Conservation (phyloP, 805 yeast species). For the Candida jianshihensis region DNA sequence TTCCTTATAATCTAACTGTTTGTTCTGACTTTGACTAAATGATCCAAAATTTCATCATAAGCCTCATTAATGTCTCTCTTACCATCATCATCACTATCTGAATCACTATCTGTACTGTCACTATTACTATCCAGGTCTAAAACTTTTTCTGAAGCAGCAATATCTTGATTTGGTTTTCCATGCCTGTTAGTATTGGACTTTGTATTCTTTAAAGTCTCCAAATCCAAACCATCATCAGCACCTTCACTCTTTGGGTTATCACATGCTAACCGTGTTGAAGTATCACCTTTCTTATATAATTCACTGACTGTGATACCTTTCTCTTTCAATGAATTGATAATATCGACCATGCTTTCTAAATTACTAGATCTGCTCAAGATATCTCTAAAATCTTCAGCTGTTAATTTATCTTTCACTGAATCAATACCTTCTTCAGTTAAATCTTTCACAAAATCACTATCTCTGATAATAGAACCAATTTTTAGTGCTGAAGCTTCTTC, state of each 20-base stretch:
- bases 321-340: slow-evolving; percentile 31
- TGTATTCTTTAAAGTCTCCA: slow-evolving; percentile 17
- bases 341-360: slow-evolving; percentile 29
- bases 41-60: slow-evolving; percentile 35
- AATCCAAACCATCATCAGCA: slow-evolving; percentile 4
- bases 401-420: slow-evolving; percentile 16
- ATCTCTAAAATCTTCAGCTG: slow-evolving; percentile 31
- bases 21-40: slow-evolving; percentile 28
- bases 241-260: neutral
- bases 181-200: slow-evolving; percentile 6
- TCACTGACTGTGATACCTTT: slow-evolving; percentile 34
- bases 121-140: slow-evolving; percentile 1
- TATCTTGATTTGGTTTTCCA: no score
- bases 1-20: slow-evolving; percentile 2
- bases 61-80: slow-evolving; percentile 21
- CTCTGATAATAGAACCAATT: slow-evolving; percentile 10
- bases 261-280: neutral
- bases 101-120: neutral
- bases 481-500: slow-evolving; percentile 21
- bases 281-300: slow-evolving; percentile 20
- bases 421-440: slow-evolving; percentile 22
- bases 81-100: slow-evolving; percentile 1
- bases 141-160: no score
- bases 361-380: slow-evolving; percentile 30
- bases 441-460: slow-evolving; percentile 11